phyloP scores from a whole-genome alignment of 202 grass and related monocot species.

The Setaria italica region DNA sequence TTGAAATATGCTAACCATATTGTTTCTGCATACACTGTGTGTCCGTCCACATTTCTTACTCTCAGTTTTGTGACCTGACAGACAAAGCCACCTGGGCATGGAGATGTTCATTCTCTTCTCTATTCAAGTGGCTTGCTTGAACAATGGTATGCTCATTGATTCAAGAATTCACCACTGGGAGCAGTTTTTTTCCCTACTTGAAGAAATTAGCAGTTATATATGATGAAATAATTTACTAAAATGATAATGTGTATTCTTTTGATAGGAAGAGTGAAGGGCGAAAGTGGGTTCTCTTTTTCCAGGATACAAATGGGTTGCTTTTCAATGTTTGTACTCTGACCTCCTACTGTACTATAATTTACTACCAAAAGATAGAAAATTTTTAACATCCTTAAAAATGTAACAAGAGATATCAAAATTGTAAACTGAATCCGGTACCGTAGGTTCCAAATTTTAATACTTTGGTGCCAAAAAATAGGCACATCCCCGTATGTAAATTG shows the following conservation, averaged over 20 bases:
- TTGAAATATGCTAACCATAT: slow-evolving; percentile 10
- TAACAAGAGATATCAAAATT: not conserved
- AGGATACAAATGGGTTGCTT: slow-evolving; percentile 96
- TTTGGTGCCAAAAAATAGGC: not conserved
- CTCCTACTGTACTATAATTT: slow-evolving; percentile 34
- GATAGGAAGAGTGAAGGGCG: slow-evolving; percentile 64
- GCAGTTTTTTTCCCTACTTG: not conserved
- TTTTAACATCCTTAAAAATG: not conserved
- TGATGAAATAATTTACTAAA: slow-evolving; percentile 31
- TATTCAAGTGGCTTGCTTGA: slow-evolving; percentile 92
- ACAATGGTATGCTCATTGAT: slow-evolving; percentile 66
- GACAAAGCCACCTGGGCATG: slow-evolving; percentile 99
- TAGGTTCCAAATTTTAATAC: not conserved
- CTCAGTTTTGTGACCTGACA: slow-evolving; percentile 52
- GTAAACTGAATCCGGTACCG: not conserved
- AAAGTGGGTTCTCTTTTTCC: slow-evolving; percentile 97
- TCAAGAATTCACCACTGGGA: not conserved
- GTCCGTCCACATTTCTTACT: slow-evolving; percentile 34
- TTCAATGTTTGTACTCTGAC: slow-evolving; percentile 75
- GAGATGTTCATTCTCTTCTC: slow-evolving; percentile 96
- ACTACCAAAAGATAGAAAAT: not conserved
- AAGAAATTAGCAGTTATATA: slow-evolving; percentile 25
- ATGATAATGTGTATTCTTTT: slow-evolving; percentile 45
- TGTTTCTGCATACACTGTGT: not conserved
- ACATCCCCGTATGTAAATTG: not conserved